Base-by-base conservation (phyloP, 192 early-diverging fungal genomes). In the Coemansia sp. region DNA sequence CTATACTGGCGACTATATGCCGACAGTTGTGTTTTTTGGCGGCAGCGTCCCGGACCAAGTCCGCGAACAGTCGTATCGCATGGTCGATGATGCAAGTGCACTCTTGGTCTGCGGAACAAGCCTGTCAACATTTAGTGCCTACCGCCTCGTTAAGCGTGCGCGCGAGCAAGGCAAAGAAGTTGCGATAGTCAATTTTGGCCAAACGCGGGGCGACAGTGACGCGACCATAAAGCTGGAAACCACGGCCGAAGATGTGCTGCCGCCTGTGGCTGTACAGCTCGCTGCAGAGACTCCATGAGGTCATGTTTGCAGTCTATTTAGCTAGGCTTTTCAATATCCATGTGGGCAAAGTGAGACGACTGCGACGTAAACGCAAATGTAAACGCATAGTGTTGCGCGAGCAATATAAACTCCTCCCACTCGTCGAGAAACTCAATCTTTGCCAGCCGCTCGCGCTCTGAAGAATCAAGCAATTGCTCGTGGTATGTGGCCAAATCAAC, bases 11-110 rank as follows among this genome's bases (percentile, higher is more conserved):
- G 64, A 89, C 20, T 85, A 85, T 57, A 91, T 91, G 68, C 91
- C 91, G 20, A 87, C 82, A 2, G 90, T 95, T 15, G 85, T 95
- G 9, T 95, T 95, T 59, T 96, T 96, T 84, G 93, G 93, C 10
- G 95, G 93, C 62, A 94, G 92, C 64, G 89, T 96, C 42, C 71
- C 76, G 0, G 40, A 50, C 14, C 23, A 59, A 0, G 80, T 87
- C n/a, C 85, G 87, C 23, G 70, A 83, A 34, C 37, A 46, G 51
- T 80, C 93, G 7, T 83, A 81, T 44, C 28, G 80, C 12, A 81
- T 89, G 62, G 76, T 96, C 5, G 71, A 89, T 31, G 63, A 83
- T 8, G 82, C 86, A 0, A 57, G 74, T 25, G 86, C 83, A 5
- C 66, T 96, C 58, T 72, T 98, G 56, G 86, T 92, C 17, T 81